A percentile compares a stretch with the other conserved stretches of the same genome.
Conservation (phyloP, 345 rosid species). For the Hypericum perforatum region DNA sequence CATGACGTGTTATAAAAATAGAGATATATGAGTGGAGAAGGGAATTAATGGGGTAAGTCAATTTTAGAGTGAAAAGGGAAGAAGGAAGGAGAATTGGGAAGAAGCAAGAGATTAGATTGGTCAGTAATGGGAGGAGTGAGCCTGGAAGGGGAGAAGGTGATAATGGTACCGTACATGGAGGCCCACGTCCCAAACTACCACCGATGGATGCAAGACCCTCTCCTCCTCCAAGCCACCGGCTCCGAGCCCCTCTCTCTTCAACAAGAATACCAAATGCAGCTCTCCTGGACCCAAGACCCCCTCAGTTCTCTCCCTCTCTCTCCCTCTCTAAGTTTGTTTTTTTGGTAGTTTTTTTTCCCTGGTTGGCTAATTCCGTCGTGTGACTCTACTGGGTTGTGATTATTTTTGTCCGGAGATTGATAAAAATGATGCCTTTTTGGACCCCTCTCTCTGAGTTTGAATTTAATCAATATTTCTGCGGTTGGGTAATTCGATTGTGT, state of each 20-base stretch:
- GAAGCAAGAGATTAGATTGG: background rate
- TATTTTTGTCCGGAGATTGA: conserved; percentile 7
- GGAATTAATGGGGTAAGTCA: too few relatives aligned
- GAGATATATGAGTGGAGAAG: too few relatives aligned
- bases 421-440: too few relatives aligned
- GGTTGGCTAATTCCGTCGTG: background rate
- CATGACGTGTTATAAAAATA: too few relatives aligned
- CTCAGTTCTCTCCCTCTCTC: conserved; percentile 35
- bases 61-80: too few relatives aligned
- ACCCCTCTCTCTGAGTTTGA: background rate
- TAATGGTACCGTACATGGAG: conserved; percentile 70
- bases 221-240: conserved; percentile 73
- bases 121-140: conserved; percentile 34
- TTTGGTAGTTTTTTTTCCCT: background rate
- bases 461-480: background rate
- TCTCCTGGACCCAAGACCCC: conserved; percentile 85
- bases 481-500: background rate
- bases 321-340: background rate
- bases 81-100: too few relatives aligned
- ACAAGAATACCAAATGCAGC: conserved; percentile 74
- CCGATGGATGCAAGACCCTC: conserved; percentile 81
- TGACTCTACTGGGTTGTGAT: background rate
- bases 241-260: conserved; percentile 83
- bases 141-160: conserved; percentile 65
- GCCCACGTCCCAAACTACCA: conserved; percentile 81